Base-by-base conservation (phyloP, 306 rosid species). In the Erythrophleum fordii region DNA sequence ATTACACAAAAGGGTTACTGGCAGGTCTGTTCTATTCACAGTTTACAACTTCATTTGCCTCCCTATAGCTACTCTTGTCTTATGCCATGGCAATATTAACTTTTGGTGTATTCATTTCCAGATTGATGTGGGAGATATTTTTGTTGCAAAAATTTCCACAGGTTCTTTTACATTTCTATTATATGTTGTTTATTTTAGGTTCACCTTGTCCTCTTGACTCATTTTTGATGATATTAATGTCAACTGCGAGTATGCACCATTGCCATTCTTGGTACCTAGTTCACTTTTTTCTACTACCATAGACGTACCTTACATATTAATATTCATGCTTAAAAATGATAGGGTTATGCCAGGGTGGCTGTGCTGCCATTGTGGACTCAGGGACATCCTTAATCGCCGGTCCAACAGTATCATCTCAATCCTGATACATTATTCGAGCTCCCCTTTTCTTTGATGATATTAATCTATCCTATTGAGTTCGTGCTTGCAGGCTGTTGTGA, bases 311-410 rank as follows among this genome's bases (percentile, higher is more conserved):
- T n/a, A 61, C 22, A 28, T 31, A 0, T n/a, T 45, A 72, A 81
- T 68, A 6, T 23, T 51, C 23, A 11, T 42, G 29, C 6, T 42
- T 74, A 78, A 62, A 55, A 13, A 80, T 83, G 46, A 55, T 85
- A 92, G 97, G 93, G 72, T 48, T 88, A 62, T 92, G 97, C 79
- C 55, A 52, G 73, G 72, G 72, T 56, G 88, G 91, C 28, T 92
- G 93, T 80, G 83, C 85, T 52, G 94, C 97, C 72, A 81, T 90
- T 77, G 81, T 92, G 23, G 97, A 92, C 77, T 87, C 94, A 25
- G 97, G 94, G 68, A 89, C 87, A 64, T 77, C 97, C 72, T 83
- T 86, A 49, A 86, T 92, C 41, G 91, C 94, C 22, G 97, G 97
- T 83, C 97, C 94, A 86, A 90, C 89, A 51, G 94, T 90, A 90